Base-by-base conservation (phyloP, 768 basidiomycete genomes). In the Rossbeevera mucosa region DNA sequence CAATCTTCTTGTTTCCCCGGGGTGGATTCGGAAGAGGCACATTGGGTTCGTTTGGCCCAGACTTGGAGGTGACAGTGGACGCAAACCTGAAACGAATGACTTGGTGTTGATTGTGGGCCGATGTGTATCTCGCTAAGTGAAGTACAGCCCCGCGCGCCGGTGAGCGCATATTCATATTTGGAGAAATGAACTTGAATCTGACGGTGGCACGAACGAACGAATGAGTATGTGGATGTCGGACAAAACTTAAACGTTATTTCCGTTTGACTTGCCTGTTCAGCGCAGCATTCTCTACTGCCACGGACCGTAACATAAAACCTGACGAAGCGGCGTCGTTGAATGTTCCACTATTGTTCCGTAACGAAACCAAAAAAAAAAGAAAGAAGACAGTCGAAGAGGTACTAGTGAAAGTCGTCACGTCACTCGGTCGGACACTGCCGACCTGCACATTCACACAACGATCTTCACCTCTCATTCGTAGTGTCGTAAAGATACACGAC, bases 1-100 rank as follows among this genome's bases (percentile, higher is more conserved):
- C 82, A 46, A 86, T 69, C 65, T 81, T 79, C 42, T 64, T 67
- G 54, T 72, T 76, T 51, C 72, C 76, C 6, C 65, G 61, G 49
- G 65, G 48, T 54, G 52, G 51, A 53, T 48, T 57, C 36, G 70
- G 48, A 47, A 69, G 61, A 38, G 63, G 59, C 49, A 44, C 60
- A 57, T 53, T 58, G 72, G 51, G 49, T 40, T 61, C 61, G 38
- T 47, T 54, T 50, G 47, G 13, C 57, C 44, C 48, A 20, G 64
- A 48, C 56, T 64, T 66, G 50, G 70, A 44, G 4, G 71, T 53
- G 21, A 68, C 51, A 11, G 69, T 68, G 2, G 70, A 71, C 14
- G 68, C 68, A 22, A 63, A 46, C 28, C 60, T 57, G 24, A 49
- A 45, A 51, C 36, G 33, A 43, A 60, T 2, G 45, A 42, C 30